A percentile compares a stretch with the other conserved stretches of the same genome.
Evolutionary conservation across 768 basidiomycete genomes (phyloP).

Genomic region (Lepiota venenata): DNA sequence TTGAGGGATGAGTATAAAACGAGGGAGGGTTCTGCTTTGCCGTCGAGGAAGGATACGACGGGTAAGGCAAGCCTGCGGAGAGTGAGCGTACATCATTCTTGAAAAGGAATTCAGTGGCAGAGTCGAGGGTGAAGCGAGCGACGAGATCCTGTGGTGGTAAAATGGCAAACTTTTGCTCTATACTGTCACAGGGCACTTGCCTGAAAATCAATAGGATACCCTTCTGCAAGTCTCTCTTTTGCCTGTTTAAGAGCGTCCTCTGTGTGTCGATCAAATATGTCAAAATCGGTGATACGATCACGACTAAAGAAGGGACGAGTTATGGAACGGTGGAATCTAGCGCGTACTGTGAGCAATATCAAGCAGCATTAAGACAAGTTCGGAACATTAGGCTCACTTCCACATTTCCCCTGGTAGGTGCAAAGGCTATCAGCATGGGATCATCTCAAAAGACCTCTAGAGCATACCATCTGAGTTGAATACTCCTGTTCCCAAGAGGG

Average conservation of each 20-base stretch:
- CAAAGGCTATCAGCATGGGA: neutral
- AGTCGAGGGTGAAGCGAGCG: slow-evolving; percentile 60
- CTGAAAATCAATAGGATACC: slow-evolving; percentile 58
- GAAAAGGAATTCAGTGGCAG: slow-evolving; percentile 62
- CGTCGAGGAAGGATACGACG: slow-evolving; percentile 23
- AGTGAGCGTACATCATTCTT: slow-evolving; percentile 49
- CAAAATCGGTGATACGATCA: slow-evolving; percentile 59
- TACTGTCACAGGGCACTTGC: slow-evolving; percentile 21
- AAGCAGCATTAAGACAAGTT: neutral
- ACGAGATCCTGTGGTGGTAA: slow-evolving; percentile 38
- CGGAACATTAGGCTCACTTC: slow-evolving; percentile 44
- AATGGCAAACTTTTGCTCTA: neutral
- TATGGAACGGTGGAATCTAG: slow-evolving; percentile 59
- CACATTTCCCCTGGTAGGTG: slow-evolving; percentile 52
- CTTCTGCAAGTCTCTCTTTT: slow-evolving; percentile 34
- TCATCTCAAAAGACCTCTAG: neutral
- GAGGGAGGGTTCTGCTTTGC: slow-evolving; percentile 22
- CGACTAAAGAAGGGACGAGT: slow-evolving; percentile 69
- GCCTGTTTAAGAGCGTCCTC: slow-evolving; percentile 41
- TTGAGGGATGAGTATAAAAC: slow-evolving; percentile 32
- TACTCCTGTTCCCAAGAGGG: slow-evolving; percentile 51
- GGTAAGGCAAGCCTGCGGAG: slow-evolving; percentile 47
- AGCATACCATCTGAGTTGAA: slow-evolving; percentile 56
- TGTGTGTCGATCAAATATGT: slow-evolving; percentile 55
- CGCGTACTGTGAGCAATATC: neutral